Base-by-base conservation (phyloP, 2,329 filamentous ascomycete genomes). In the Pleochaeta shiraiana region DNA sequence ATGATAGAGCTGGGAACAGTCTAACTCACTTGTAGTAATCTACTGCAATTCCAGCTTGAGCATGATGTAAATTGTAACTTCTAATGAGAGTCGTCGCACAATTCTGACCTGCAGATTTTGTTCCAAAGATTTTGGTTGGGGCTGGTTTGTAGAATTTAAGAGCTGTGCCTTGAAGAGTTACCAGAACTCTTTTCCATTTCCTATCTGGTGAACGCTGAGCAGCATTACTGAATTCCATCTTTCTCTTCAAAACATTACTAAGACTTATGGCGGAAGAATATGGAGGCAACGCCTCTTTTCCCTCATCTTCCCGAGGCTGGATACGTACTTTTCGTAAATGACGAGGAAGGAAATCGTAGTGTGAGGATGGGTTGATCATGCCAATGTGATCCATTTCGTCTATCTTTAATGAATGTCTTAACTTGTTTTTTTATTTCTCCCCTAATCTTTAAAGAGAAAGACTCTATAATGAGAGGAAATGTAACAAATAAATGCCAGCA, bases 1-100 rank as follows among this genome's bases (percentile, higher is more conserved):
- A 19, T 28, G 47, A 21, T 24, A 4, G 47, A 21, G 28, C 53
- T 24, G 31, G n/a, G 19, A 1, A 30, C 9, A 21, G 55, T 34
- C 24, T 24, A 14, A 77, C 81, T 69, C 74, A 84, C 79, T 88
- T 87, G 69, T 80, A 78, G 71, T 87, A 86, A 73, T 90, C 87
- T 19, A 83, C 80, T 11, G 87, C 87, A 67, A 90, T 81, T 12
- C 87, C 87, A 26, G 86, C 82, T 73, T 90, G 87, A 26, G 86
- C 87, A 71, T 90, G 84, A 67, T 88, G 80, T 60, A 90, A 77
- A 63, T 83, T 86, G 71, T 88, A 90, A n/a, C 79, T 81, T 71
- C 78, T 81, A 67, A 88, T 59, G 9, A 31, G 12, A 59, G 19
- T 16, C 19, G 19, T 31, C 19, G 4, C 47, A 24, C 21, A 9